Base-by-base conservation (phyloP, 2,329 filamentous ascomycete species). In the Colletotrichum abscissum region DNA sequence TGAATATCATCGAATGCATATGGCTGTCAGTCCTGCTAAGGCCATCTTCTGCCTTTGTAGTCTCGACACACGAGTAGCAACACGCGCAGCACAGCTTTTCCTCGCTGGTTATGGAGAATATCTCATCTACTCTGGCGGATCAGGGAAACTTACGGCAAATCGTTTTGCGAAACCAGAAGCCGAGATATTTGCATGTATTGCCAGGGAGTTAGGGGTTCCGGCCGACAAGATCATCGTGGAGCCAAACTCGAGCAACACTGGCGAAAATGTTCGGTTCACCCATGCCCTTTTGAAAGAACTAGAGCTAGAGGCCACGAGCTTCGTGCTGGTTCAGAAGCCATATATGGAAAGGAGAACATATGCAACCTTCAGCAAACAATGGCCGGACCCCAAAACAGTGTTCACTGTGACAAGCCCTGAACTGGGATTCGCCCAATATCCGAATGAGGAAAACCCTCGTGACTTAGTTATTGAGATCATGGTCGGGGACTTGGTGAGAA, bases 341-440 rank as follows among this genome's bases (percentile, higher is more conserved):
- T 87, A 87, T 71, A 87, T 87, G 85, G 85, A 86, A 77, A 78
- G 85, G 42, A 77, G 85, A 6, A 85, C 85, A 5, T 86, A 82
- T 55, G 85, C 85, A 1, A 87, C 85, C 0, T 87, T 87, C 72
- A 79, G 79, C 72, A 85, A 82, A 78, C 85, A 87, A 78, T 87
- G 85, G 85, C 85, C 84, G 0, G 82, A 81, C 22, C 67, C 75
- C 22, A 67, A 42, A 33, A 78, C 80, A 1, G 72, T 75, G 5
- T 84, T 86, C 46, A 78, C 77, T 1, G 84, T 87, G 7, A 84
- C 85, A 12, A 85, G 83, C 28, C 85, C 85, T 26, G 78, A 78
- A 64, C 69, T 86, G 42, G 73, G 70, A 2, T 86, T 84, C 77
- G 76, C 76, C 5, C 81, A 83, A 52, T 87, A 87, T 60, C 83